These are phyloP conservation scores for Malassezia sp. DNA, from an alignment of 1,284 basidiomycete species.

Conservation along the genomic window DNA sequence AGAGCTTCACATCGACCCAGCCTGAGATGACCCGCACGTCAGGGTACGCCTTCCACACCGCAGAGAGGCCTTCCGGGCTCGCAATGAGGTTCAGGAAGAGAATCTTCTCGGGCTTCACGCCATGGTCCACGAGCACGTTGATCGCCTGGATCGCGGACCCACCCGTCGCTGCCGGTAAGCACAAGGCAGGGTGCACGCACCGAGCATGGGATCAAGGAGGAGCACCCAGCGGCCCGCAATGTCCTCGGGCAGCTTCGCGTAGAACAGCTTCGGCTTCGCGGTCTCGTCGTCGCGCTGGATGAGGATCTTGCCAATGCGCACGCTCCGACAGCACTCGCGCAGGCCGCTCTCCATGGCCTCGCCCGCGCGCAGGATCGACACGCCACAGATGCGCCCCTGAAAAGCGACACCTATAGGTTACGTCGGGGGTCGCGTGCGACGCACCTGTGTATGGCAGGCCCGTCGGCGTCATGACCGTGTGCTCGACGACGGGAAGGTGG, in stretches of 20 bases:
- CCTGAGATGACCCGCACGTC: conserved; percentile 72
- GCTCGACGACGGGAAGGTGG: conserved; percentile 59
- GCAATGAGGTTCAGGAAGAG: conserved; percentile 94
- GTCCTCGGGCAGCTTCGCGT: conserved; percentile 76
- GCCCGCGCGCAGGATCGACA: conserved; percentile 47
- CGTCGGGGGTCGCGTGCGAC: not conserved
- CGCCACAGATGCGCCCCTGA: conserved; percentile 39
- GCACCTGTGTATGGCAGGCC: conserved; percentile 58
- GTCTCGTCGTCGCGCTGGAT: conserved; percentile 42
- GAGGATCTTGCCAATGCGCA: conserved; percentile 49
- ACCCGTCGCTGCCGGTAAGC: conserved; percentile 58
- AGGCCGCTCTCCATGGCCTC: conserved; percentile 57
- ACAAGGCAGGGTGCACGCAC: conserved; percentile 9
- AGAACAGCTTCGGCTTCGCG: conserved; percentile 47
- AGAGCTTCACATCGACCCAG: conserved; percentile 90
- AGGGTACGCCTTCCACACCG: conserved; percentile 70
- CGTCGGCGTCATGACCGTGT: conserved; percentile 37
- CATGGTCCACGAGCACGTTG: conserved; percentile 79
- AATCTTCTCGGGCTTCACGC: conserved; percentile 64
- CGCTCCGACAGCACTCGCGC: conserved; percentile 66
- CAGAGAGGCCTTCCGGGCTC: conserved; percentile 76
- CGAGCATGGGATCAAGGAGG: conserved; percentile 92
- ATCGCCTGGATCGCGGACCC: conserved; percentile 96
- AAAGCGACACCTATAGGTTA: conserved; percentile 30
- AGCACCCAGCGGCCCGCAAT: conserved; percentile 83